These are phyloP conservation scores for Aureobasidium sp. DNA, from an alignment of 2,329 filamentous ascomycete genomes.

Conservation along the genomic window DNA sequence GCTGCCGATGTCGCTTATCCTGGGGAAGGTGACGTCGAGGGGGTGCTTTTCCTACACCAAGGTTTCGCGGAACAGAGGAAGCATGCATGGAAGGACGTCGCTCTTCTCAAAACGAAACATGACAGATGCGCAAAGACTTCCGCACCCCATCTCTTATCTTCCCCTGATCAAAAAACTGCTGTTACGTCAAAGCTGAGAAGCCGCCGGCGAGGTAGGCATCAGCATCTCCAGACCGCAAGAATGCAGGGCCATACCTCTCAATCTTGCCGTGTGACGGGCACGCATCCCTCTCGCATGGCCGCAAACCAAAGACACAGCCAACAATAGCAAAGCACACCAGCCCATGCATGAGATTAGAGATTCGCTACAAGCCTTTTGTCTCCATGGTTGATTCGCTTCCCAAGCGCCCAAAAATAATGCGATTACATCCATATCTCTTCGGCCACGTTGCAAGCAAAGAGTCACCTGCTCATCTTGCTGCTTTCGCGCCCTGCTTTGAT, in stretches of 20 bases:
- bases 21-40: neutral
- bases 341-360: neutral
- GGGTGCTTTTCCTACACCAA: neutral
- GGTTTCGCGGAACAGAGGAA: constrained; percentile 1
- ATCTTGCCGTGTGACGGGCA: neutral
- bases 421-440: neutral
- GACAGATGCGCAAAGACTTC: neutral
- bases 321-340: neutral
- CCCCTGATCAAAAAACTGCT: neutral
- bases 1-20: neutral
- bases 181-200: neutral
- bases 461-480: constrained; percentile 1
- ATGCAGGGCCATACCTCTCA: neutral
- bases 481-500: neutral
- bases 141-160: neutral
- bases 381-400: neutral
- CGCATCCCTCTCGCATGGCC: neutral
- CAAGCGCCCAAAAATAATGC: neutral
- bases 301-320: neutral
- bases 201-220: neutral
- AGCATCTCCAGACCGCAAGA: neutral
- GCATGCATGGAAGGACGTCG: neutral
- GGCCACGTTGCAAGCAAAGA: constrained; percentile 1
- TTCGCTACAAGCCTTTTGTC: neutral
- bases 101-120: neutral